Percentiles rank a stretch among this genome's conserved stretches.
These are phyloP conservation scores for Hyaloperonospora brassicae DNA, from an alignment of 352 stramenopile species.

Conservation along the genomic window DNA sequence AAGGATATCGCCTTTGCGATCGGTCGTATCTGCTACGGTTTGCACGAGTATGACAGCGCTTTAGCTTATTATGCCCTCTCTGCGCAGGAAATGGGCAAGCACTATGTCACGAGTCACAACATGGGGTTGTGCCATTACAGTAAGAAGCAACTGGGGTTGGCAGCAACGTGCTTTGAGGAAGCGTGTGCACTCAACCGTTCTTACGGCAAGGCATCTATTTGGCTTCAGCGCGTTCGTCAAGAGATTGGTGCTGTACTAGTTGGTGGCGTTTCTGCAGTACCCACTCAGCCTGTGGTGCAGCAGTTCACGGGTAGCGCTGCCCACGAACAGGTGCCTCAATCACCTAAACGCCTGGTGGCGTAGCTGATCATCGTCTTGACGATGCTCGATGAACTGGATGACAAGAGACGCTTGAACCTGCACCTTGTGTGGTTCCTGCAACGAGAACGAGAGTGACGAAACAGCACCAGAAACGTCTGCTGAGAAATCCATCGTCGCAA, in stretches of 20 bases:
- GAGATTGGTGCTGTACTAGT: constrained; percentile 31
- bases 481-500: too few species aligned
- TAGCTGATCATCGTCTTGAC: too few species aligned
- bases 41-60: constrained; percentile 88
- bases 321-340: too few species aligned
- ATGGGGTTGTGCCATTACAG: constrained; percentile 93
- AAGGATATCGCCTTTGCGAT: constrained; percentile 91
- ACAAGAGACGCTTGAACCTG: constrained; percentile 17
- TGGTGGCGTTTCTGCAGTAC: constrained; percentile 7
- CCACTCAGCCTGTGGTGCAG: constrained; percentile 7
- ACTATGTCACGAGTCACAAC: constrained; percentile 94
- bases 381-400: constrained; percentile 25
- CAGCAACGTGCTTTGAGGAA: constrained; percentile 62
- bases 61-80: constrained; percentile 86
- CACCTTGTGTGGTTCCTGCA: too few species aligned
- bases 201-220: constrained; percentile 75
- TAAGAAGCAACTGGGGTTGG: constrained; percentile 60
- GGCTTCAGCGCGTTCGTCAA: constrained; percentile 70
- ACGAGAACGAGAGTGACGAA: too few species aligned
- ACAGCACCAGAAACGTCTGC: too few species aligned
- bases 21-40: constrained; percentile 87
- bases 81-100: constrained; percentile 84
- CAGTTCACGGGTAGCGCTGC: constrained; percentile 17
- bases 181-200: constrained; percentile 55
- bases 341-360: too few species aligned